phyloP scores from a whole-genome alignment of 495 filamentous ascomycete species.

The Thozetella sp. region DNA sequence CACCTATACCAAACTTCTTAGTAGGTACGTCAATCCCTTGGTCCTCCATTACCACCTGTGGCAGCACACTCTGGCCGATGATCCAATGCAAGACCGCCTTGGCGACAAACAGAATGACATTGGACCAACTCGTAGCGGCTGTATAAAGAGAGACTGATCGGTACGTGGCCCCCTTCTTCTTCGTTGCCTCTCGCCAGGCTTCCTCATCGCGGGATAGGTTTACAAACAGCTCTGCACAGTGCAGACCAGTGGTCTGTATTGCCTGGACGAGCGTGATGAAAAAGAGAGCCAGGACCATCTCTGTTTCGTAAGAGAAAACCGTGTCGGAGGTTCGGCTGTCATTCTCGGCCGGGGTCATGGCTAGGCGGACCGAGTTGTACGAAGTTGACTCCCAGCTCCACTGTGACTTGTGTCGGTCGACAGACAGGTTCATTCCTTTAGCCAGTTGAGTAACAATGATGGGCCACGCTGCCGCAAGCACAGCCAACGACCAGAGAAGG shows the following conservation, averaged over 20 bases:
- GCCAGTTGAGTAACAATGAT: background rate
- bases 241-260: slow-evolving; percentile 38
- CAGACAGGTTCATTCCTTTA: too few relatives aligned
- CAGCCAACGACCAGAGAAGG: background rate
- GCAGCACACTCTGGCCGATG: background rate
- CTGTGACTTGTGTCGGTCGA: too few relatives aligned
- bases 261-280: slow-evolving; percentile 32
- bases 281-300: slow-evolving; percentile 17
- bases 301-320: background rate
- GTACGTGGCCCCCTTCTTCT: slow-evolving; percentile 26
- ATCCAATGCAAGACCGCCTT: slow-evolving; percentile 49
- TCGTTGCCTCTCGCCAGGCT: slow-evolving; percentile 31
- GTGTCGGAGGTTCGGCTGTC: slow-evolving; percentile 10
- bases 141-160: slow-evolving; percentile 32
- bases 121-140: slow-evolving; percentile 43
- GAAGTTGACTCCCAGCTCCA: too few relatives aligned
- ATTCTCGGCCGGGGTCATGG: slow-evolving; percentile 10
- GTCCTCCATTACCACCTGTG: background rate
- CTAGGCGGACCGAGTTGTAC: too few relatives aligned
- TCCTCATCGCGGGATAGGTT: slow-evolving; percentile 47
- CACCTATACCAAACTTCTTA: slow-evolving; percentile 32
- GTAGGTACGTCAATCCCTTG: too few relatives aligned
- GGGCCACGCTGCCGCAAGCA: background rate
- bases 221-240: slow-evolving; percentile 46
- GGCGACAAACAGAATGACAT: slow-evolving; percentile 35